phyloP scores from a whole-genome alignment of 2,329 filamentous ascomycete species.

The Penicillium sp. region DNA sequence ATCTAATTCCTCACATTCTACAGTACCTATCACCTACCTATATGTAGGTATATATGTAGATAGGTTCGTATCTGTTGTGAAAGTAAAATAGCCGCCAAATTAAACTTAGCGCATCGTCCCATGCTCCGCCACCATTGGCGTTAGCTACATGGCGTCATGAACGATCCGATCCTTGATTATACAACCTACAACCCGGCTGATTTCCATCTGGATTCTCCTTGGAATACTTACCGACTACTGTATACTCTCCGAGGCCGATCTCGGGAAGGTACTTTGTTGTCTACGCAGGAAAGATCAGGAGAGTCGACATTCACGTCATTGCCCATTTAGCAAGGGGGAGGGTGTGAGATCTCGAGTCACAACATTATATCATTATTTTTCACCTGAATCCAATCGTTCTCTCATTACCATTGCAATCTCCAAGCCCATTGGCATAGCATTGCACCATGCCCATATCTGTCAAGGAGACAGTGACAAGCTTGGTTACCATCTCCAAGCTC shows the following conservation, averaged over 20 bases:
- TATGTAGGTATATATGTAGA: too few species aligned
- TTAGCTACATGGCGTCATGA: background rate
- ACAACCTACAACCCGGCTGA: background rate
- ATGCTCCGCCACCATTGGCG: background rate
- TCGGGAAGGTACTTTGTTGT: too few species aligned
- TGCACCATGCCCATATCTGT: background rate
- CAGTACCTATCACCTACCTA: too few species aligned
- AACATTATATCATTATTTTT: background rate
- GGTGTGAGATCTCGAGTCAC: too few species aligned
- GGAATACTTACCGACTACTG: background rate
- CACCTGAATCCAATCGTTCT: background rate
- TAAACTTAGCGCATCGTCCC: too few species aligned
- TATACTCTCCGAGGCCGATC: background rate
- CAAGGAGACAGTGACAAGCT: background rate
- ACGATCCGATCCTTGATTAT: background rate
- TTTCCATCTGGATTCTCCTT: background rate
- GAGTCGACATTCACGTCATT: background rate
- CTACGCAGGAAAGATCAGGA: background rate
- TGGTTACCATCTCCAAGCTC: constrained; percentile 44
- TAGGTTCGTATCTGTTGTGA: too few species aligned
- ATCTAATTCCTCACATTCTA: too few species aligned
- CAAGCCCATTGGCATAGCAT: background rate
- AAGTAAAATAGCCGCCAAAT: too few species aligned
- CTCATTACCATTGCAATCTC: background rate
- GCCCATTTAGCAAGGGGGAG: background rate